phyloP scores from a whole-genome alignment of 805 yeast species.

The Starmerella potacharoeniae region DNA sequence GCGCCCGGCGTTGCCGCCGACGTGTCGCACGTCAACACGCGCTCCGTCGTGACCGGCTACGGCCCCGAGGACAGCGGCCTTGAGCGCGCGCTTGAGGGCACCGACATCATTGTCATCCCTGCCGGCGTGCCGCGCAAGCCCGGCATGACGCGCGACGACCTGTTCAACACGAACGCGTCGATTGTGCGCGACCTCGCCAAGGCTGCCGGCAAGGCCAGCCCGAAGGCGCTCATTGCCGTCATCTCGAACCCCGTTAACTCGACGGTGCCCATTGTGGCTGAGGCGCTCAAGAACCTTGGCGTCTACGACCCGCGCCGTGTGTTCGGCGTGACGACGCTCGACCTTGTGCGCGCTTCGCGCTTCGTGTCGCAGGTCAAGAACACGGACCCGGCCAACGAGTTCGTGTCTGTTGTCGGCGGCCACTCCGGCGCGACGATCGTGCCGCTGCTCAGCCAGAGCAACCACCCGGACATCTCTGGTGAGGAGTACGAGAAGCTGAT shows the following conservation, averaged over 20 bases:
- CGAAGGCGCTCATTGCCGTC: slow-evolving; percentile 70
- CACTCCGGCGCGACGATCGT: slow-evolving; percentile 96
- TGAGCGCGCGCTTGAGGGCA: slow-evolving; percentile 54
- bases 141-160: slow-evolving; percentile 97
- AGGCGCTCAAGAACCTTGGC: slow-evolving; percentile 74
- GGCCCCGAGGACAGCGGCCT: slow-evolving; percentile 69
- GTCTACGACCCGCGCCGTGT: slow-evolving; percentile 84
- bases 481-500: slow-evolving; percentile 57
- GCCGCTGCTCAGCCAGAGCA: slow-evolving; percentile 80
- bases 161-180: slow-evolving; percentile 91
- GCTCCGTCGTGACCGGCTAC: slow-evolving; percentile 79
- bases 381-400: slow-evolving; percentile 67
- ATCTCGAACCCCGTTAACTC: slow-evolving; percentile 96
- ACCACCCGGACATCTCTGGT: slow-evolving; percentile 42
- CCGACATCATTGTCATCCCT: slow-evolving; percentile 78
- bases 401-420: slow-evolving; percentile 86
- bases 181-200: slow-evolving; percentile 88
- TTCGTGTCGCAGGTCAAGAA: slow-evolving; percentile 61
- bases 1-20: slow-evolving; percentile 98
- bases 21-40: slow-evolving; percentile 84
- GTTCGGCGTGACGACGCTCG: slow-evolving; percentile 94
- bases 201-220: slow-evolving; percentile 69
- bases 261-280: slow-evolving; percentile 92
- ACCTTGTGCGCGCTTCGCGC: slow-evolving; percentile 79
- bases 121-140: slow-evolving; percentile 99